Conservation (phyloP, 202 grass and related monocot genomes). For the Zizania palustris region DNA sequence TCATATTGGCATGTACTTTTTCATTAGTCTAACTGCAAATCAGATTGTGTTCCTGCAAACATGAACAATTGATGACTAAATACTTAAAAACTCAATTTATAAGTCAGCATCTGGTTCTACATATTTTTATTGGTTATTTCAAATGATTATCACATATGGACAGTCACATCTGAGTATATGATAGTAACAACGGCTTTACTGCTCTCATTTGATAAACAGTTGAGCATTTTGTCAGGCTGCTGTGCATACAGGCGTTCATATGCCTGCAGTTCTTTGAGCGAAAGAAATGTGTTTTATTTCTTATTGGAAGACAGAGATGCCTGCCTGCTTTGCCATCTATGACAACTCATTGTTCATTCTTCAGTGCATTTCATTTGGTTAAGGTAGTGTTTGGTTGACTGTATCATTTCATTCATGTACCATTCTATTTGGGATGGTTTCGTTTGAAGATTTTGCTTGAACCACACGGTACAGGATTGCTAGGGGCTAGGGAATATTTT, state of each 20-base stretch:
- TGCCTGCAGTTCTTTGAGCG: neutral
- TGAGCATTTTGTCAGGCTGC: neutral
- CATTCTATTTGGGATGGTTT: no score
- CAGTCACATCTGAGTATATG: neutral
- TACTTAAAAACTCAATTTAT: neutral
- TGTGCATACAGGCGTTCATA: neutral
- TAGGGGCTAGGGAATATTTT: no score
- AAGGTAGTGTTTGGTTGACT: no score
- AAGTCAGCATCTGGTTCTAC: neutral
- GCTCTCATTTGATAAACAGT: neutral
- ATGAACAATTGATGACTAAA: neutral
- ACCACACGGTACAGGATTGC: no score
- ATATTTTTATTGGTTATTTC: neutral
- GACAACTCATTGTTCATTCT: neutral
- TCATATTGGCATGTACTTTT: neutral
- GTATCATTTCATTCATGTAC: no score
- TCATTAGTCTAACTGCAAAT: neutral
- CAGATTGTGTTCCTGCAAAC: neutral
- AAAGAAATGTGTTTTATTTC: constrained; percentile 5
- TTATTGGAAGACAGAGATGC: neutral
- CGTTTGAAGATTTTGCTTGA: no score
- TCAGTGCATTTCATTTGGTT: constrained; percentile 1
- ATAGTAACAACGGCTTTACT: neutral
- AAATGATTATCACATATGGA: neutral
- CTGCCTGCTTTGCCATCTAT: neutral